Base-by-base conservation (phyloP, 164 flowering plant species). In the Tetracentron sinense region DNA sequence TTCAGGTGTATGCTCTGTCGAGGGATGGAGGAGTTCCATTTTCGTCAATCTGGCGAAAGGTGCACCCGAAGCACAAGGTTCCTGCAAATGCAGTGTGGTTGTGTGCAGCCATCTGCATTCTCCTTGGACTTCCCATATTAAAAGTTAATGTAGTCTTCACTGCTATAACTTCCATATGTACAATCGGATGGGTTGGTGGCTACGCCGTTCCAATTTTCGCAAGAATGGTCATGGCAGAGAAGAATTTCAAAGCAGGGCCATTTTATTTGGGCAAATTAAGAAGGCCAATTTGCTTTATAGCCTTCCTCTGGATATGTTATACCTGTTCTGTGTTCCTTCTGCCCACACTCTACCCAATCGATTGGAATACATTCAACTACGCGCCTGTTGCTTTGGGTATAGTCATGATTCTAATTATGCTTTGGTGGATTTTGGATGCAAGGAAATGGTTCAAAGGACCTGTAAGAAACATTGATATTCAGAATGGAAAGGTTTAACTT, bases 391-490 rank as follows among this genome's bases (percentile, higher is more conserved):
- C 38, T 33, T 33, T 33, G 38, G 38, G 38, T 33, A 33, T 8
- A 33, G 38, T 8, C 8, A 4, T 33, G 38, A 33, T 8, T 4
- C 4, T 33, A 33, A 33, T 33, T 4, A 4, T 33, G 38, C 4
- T 33, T 4, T 33, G 38, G 38, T 33, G 38, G 38, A 8, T 33
- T 38, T 38, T 84, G 23, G 87, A 88, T 79, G 94, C 94, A 22
- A 77, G 89, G 63, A 78, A 60, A 65, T 88, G 94, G 94, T 85
- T 88, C 70, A 81, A 77, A 64, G 89, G 87, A 22, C 89, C 89
- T 51, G 86, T 88, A 58, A 38, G 44, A 38, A 38, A 38, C 14
- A 10, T 38, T 38, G 44, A 38, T 3, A 10, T 3, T 1, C 44
- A 38, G 44, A 38, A 10, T 4, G 44, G 8, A 38, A 10, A 38